Percentiles rank a stretch among this genome's conserved stretches.
These are phyloP conservation scores for Trichoderma sp. DNA, from an alignment of 2,329 filamentous ascomycete species.

Conservation along the genomic window DNA sequence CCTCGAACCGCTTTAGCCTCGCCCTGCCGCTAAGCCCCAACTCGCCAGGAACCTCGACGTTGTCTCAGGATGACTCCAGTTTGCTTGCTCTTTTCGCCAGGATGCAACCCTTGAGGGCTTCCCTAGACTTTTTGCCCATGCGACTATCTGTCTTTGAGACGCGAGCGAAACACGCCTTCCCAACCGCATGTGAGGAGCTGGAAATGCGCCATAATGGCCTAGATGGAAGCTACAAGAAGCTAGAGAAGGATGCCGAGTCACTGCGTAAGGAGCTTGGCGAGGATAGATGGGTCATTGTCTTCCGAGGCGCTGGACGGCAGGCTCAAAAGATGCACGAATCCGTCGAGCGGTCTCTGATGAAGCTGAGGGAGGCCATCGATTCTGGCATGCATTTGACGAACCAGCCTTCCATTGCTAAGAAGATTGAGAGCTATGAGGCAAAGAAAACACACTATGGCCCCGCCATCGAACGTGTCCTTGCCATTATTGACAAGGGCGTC, in stretches of 20 bases:
- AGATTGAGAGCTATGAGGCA: slow-evolving; percentile 88
- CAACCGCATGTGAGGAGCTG: slow-evolving; percentile 86
- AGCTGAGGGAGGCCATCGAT: slow-evolving; percentile 78
- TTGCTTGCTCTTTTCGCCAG: slow-evolving; percentile 87
- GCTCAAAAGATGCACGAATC: slow-evolving; percentile 97
- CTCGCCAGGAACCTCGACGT: slow-evolving; percentile 54
- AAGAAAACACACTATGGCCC: slow-evolving; percentile 94
- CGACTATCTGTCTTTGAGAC: slow-evolving; percentile 80
- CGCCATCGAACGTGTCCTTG: slow-evolving; percentile 84
- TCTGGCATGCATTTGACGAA: slow-evolving; percentile 70
- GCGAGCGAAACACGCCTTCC: slow-evolving; percentile 75
- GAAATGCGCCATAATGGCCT: slow-evolving; percentile 70
- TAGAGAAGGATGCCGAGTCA: slow-evolving; percentile 87
- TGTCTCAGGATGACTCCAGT: slow-evolving; percentile 78
- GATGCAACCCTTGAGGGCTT: slow-evolving; percentile 91
- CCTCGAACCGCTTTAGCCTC: slow-evolving; percentile 67
- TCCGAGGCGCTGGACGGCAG: slow-evolving; percentile 86
- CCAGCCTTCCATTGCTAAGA: slow-evolving; percentile 68
- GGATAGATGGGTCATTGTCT: slow-evolving; percentile 93
- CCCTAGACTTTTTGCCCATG: slow-evolving; percentile 95
- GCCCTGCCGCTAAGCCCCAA: slow-evolving; percentile 62
- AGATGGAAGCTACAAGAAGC: slow-evolving; percentile 81
- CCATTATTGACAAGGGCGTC: slow-evolving; percentile 94
- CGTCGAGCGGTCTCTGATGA: slow-evolving; percentile 79
- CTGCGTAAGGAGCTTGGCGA: slow-evolving; percentile 88